Percentiles rank a stretch among this genome's conserved stretches.
Evolutionary conservation across 345 rosid species (phyloP).

Genomic region (Mangifera indica): DNA sequence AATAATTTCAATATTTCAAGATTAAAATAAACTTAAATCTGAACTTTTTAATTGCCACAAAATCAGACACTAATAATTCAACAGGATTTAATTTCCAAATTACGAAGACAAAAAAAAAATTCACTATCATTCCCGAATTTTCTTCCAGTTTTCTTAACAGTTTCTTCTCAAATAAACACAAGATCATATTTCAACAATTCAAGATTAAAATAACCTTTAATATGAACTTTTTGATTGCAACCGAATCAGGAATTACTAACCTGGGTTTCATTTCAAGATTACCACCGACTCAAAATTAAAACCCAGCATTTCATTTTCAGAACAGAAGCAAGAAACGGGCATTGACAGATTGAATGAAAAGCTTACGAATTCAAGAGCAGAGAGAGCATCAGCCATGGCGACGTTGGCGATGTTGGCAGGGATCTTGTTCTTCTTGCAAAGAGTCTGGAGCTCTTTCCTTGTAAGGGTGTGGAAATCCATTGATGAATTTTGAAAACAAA

Average conservation of each 20-base stretch:
- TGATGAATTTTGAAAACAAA: neutral
- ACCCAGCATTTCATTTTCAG: too few species aligned
- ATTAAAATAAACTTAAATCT: neutral
- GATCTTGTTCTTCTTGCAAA: slow-evolving; percentile 93
- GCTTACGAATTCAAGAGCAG: slow-evolving; percentile 62
- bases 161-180: too few species aligned
- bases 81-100: too few species aligned
- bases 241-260: too few species aligned
- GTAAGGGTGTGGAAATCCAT: slow-evolving; percentile 80
- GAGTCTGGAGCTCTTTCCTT: slow-evolving; percentile 86
- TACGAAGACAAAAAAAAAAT: too few species aligned
- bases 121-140: too few species aligned
- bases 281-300: too few species aligned
- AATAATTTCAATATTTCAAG: neutral
- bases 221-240: too few species aligned
- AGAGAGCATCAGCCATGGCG: slow-evolving; percentile 92
- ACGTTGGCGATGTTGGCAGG: slow-evolving; percentile 83
- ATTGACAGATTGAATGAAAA: neutral
- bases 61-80: neutral
- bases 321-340: neutral
- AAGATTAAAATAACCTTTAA: too few species aligned
- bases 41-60: neutral
- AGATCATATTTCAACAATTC: too few species aligned
- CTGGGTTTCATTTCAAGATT: too few species aligned
- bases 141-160: too few species aligned